Evolutionary conservation across 1,139 yeast species (phyloP), one percentile per base, ranked within the genome.

Genomic region (Saccharomyces hybrid): DNA sequence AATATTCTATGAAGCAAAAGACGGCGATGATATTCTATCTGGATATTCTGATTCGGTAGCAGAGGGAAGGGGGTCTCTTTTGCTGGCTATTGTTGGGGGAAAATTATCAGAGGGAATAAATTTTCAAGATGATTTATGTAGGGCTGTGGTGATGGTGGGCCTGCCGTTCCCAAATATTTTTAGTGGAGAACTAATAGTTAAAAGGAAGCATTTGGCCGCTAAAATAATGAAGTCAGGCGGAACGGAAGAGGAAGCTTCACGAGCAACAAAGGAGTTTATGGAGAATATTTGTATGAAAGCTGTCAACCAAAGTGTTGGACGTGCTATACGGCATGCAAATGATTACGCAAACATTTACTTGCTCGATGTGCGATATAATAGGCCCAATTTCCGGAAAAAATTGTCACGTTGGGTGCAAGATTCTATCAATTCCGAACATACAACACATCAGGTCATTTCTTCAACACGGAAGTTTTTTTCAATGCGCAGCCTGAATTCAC

Each of bases 101-200:
- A 86, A 86, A 64, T 76, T 93, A 75, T 88, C 97, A 0, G 99
- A 91, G 69, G 99, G 99, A 5, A 93, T 91, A 52, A 91, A 91
- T 66, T 91, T 93, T 67, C 81, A 91, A 2, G 95, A 90, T 66
- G 82, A 86, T 48, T 72, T 93, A 28, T 97, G 97, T 0, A 75
- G 98, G 58, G 93, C 89, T 0, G 95, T 93, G 0, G 74, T 89
- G 1, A 86, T 93, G 88, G 76, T 89, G 11, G 99, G 98, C 0
- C 70, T 93, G 48, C 98, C 99, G 1, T 93, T 80, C 64, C 97
- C 99, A 0, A 91, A 90, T 67, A 80, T 88, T 1, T 81, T 79
- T 64, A 84, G 95, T 13, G 95, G 95, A 42, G 97, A 90, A 63
- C 75, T 90, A 62, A 78, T 87, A 27, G 89, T 96, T 8, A 86